phyloP scores from a whole-genome alignment of 75 land plant species.

The Picea glauca region DNA sequence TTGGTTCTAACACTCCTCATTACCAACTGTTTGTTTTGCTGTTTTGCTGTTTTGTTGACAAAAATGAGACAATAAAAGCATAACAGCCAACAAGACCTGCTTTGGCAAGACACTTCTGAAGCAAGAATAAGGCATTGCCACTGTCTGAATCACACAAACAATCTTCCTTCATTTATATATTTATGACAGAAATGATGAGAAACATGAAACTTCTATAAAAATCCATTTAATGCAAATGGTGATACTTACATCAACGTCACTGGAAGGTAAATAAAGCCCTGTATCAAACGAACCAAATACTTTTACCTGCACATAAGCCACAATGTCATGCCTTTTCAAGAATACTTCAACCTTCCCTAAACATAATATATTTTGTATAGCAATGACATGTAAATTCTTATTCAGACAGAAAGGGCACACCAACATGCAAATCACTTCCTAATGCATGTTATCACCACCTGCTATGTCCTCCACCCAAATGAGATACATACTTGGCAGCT shows the following conservation, averaged over 20 bases:
- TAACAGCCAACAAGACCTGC: too few relatives aligned
- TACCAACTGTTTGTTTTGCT: too few relatives aligned
- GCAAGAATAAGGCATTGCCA: too few relatives aligned
- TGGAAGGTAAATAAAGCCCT: constrained; percentile 89
- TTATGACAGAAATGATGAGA: too few relatives aligned
- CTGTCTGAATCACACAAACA: too few relatives aligned
- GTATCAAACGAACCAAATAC: constrained; percentile 97
- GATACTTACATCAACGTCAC: constrained; percentile 89
- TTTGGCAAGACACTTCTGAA: too few relatives aligned
- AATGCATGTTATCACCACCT: neutral
- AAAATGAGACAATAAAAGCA: too few relatives aligned
- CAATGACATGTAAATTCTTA: neutral
- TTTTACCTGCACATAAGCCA: constrained; percentile 49
- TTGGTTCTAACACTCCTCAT: too few relatives aligned
- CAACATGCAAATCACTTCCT: neutral
- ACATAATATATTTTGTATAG: neutral
- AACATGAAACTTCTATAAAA: too few relatives aligned
- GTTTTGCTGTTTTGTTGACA: too few relatives aligned
- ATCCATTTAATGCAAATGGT: too few relatives aligned
- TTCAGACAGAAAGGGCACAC: neutral
- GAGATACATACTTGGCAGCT: constrained; percentile 59
- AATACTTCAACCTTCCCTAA: neutral
- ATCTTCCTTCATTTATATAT: too few relatives aligned
- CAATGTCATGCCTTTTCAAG: neutral
- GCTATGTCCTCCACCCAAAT: neutral